A percentile compares a stretch with the other conserved stretches of the same genome.
These are phyloP conservation scores for Chenopodium berlandieri DNA, from an alignment of 148 eudicot species.

Conservation along the genomic window DNA sequence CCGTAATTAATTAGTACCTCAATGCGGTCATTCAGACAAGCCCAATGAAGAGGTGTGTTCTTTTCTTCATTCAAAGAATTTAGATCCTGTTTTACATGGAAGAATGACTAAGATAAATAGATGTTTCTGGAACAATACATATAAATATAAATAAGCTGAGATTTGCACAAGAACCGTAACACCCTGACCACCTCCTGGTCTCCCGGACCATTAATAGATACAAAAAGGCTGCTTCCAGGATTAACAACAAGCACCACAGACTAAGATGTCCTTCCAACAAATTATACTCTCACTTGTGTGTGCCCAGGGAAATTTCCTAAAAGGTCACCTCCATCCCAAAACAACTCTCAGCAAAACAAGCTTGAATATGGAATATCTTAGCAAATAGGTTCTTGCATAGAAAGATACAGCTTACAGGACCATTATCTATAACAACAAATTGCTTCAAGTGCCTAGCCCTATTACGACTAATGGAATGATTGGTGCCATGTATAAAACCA, in stretches of 20 bases:
- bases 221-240: not conserved
- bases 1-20: slow-evolving; percentile 44
- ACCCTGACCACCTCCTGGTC: not conserved
- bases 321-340: no score
- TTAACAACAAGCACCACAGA: no score
- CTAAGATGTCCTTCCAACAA: no score
- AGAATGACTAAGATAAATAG: not conserved
- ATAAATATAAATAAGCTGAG: not conserved
- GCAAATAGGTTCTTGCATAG: no score
- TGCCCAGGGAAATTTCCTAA: no score
- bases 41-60: slow-evolving; percentile 94
- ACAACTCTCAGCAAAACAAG: no score
- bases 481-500: not conserved
- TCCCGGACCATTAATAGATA: not conserved
- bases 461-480: not conserved
- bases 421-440: no score
- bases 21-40: slow-evolving; percentile 77
- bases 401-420: not conserved
- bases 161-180: not conserved
- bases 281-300: no score
- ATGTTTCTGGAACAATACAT: not conserved
- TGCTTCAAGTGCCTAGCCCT: not conserved
- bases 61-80: slow-evolving; percentile 63
- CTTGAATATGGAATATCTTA: no score
- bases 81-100: slow-evolving; percentile 55